Percentiles rank a stretch among this genome's conserved stretches.
These are phyloP conservation scores for Gossypium arboreum DNA, from an alignment of 345 rosid genomes.

Conservation along the genomic window DNA sequence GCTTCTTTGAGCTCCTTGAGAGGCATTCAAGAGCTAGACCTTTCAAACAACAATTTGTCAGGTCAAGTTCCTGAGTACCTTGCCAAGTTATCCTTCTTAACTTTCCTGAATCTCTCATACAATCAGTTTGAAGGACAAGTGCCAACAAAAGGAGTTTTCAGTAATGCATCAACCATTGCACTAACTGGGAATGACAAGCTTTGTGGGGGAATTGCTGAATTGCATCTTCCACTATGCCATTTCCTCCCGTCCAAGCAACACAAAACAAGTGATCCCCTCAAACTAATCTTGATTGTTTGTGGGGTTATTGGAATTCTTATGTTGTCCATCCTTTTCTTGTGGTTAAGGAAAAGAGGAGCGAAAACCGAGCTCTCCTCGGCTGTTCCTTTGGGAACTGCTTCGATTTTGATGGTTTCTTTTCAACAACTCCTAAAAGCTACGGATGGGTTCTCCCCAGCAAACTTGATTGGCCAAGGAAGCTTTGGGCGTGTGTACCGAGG, in stretches of 20 bases:
- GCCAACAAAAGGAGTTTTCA: background rate
- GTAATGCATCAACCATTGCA: background rate
- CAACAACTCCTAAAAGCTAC: conserved; percentile 24
- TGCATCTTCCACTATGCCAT: background rate
- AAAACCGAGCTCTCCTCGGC: background rate
- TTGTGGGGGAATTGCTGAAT: conserved; percentile 2
- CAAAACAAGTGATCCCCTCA: background rate
- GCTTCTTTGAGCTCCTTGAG: background rate
- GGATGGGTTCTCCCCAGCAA: conserved; percentile 22
- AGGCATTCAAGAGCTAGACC: background rate
- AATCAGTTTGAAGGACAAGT: conserved; percentile 13
- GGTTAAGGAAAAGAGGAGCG: background rate
- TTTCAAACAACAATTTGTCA: conserved; percentile 1
- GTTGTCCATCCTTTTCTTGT: background rate
- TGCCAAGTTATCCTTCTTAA: background rate
- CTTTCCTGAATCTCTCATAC: background rate
- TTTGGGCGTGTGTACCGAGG: conserved; percentile 18
- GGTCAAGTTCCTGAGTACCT: background rate
- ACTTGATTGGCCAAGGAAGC: conserved; percentile 27
- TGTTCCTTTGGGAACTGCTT: background rate
- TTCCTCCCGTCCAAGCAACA: background rate
- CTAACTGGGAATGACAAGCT: background rate
- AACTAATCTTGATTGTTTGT: conserved; percentile 4
- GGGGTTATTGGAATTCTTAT: background rate
- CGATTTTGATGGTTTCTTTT: conserved; percentile 19